Evolutionary conservation across 164 flowering plant genomes (phyloP), one percentile per base, ranked within the genome.

Genomic region (Aristolochia californica): DNA sequence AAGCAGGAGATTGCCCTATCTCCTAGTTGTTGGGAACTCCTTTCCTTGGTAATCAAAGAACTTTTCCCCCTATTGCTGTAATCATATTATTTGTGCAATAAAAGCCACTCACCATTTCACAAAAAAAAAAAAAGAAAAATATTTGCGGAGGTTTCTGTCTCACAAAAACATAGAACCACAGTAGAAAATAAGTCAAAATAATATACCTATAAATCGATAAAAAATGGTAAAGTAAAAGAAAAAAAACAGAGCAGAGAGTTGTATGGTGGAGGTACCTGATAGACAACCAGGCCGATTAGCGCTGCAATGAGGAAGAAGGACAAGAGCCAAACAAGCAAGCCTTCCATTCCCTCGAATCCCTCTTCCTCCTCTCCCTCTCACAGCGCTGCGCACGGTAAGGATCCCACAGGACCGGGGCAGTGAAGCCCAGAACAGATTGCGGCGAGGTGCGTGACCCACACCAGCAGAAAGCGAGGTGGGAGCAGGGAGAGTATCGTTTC

Each of bases 231-330:
- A n/a, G n/a, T n/a, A 61, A 34, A 7, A 34, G 25, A 44, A n/a
- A n/a, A n/a, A 5, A 26, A 56, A 25, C 11, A 5, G 14, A 13
- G 15, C 9, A 34, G 34, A n/a, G 0, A 54, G 43, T 16, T 15
- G 9, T 13, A 48, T 1, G 9, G 52, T 16, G 45, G 13, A 18
- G 4, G 34, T 45, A 88, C 96, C 96, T 88, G 96, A 69, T 68
- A 88, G 63, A 85, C 81, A 59, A 88, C 51, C 48, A 85, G 52
- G 52, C 75, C 76, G 55, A 85, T 67, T 8, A 88, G 73, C 47
- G 75, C 83, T 14, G 83, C 71, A 66, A 80, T 71, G 53, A 78
- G 23, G 78, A 88, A 82, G 81, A 88, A 88, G 70, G 87, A 80
- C 48, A 78, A 24, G 12, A 88, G 80, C 93, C 90, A 85, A 5